Conservation (phyloP, 208 protist species). For the Sergeia podlipaevii region DNA sequence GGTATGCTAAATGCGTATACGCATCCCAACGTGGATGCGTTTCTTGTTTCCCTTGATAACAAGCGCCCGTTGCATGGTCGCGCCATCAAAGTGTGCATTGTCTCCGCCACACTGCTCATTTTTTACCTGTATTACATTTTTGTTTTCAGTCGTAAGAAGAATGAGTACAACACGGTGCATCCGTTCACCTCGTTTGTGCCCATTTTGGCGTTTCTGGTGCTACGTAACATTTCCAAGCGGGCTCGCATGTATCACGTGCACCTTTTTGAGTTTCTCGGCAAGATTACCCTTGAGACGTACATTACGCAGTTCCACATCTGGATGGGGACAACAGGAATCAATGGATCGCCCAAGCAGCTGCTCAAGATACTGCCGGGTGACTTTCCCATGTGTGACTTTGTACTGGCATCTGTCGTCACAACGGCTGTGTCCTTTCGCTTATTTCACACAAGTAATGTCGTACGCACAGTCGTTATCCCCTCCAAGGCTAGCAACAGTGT, state of each 20-base stretch:
- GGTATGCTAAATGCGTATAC: conserved; percentile 71
- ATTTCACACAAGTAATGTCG: conserved; percentile 4
- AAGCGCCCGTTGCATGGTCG: conserved; percentile 9
- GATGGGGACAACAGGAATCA: conserved; percentile 37
- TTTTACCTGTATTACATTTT: conserved; percentile 18
- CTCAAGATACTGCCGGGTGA: conserved; percentile 24
- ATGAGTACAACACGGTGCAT: conserved; percentile 65
- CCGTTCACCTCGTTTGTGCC: conserved; percentile 73
- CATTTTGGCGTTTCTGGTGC: conserved; percentile 46
- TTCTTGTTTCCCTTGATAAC: conserved; percentile 25
- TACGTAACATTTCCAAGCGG: conserved; percentile 58
- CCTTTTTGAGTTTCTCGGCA: conserved; percentile 55
- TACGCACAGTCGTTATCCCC: conserved; percentile 22
- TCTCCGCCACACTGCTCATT: conserved; percentile 7
- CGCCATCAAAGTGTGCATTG: conserved; percentile 17
- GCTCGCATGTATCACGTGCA: conserved; percentile 35
- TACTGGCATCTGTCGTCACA: conserved; percentile 19
- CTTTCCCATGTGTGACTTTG: conserved; percentile 31
- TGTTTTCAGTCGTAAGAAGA: conserved; percentile 23
- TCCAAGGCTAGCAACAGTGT: conserved; percentile 4
- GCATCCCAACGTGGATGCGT: conserved; percentile 20
- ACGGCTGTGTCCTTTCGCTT: conserved; percentile 28
- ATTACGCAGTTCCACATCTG: conserved; percentile 70
- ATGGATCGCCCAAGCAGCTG: conserved; percentile 27
- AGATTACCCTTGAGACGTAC: conserved; percentile 89